Evolutionary conservation across 306 rosid species (phyloP).

Genomic region (Chamaecrista fasciculata): DNA sequence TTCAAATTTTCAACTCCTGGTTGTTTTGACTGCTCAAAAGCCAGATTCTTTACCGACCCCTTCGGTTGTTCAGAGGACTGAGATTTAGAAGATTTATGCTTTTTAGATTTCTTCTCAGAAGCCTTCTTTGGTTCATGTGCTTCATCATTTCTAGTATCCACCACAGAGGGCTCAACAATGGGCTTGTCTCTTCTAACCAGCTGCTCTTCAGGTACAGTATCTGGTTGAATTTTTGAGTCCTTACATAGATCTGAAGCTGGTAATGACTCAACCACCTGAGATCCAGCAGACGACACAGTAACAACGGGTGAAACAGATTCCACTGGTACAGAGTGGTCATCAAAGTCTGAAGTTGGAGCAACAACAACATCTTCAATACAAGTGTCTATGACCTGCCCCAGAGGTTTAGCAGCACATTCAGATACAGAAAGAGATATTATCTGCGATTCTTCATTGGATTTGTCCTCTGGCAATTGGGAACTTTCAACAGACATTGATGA

Average conservation of each 20-base stretch:
- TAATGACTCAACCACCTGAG: constrained; percentile 31
- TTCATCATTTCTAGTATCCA: constrained; percentile 52
- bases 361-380: constrained; percentile 24
- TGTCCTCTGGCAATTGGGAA: constrained; percentile 39
- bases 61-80: constrained; percentile 60
- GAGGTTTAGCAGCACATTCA: constrained; percentile 33
- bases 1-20: constrained; percentile 38
- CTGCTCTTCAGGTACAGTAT: constrained; percentile 38
- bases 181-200: constrained; percentile 41
- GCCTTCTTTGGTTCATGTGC: constrained; percentile 58
- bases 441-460: constrained; percentile 37
- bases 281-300: constrained; percentile 33
- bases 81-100: constrained; percentile 73
- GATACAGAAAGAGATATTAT: constrained; percentile 35
- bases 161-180: constrained; percentile 35
- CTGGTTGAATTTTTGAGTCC: constrained; percentile 38
- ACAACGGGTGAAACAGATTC: constrained; percentile 34
- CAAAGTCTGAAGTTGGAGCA: constrained; percentile 29
- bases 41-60: constrained; percentile 42
- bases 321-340: constrained; percentile 34
- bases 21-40: constrained; percentile 47
- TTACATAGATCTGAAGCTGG: constrained; percentile 22
- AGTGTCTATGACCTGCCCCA: constrained; percentile 38
- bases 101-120: constrained; percentile 78
- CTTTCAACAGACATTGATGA: constrained; percentile 40